Conservation (phyloP, 1,139 yeast species). For the Geotrichum phurueaensis region DNA sequence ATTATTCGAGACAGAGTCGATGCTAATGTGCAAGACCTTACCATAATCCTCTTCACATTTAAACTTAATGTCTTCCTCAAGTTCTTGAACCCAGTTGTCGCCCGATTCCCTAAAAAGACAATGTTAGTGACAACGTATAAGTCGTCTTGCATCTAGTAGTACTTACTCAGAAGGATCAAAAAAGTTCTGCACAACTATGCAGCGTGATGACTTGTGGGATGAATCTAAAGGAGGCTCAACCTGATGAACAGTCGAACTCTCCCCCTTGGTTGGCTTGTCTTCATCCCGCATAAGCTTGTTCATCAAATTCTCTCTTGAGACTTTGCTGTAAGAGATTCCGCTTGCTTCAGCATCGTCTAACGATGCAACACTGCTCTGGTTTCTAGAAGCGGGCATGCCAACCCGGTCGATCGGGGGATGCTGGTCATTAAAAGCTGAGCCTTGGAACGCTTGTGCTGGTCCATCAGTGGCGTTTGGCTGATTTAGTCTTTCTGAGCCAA, state of each 20-base stretch:
- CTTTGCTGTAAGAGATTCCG: conserved; percentile 28
- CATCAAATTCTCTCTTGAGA: conserved; percentile 33
- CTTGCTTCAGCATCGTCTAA: conserved; percentile 30
- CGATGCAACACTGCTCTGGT: conserved; percentile 19
- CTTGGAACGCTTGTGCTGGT: conserved; percentile 17
- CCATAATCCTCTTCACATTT: conserved; percentile 40
- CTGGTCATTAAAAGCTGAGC: conserved; percentile 18
- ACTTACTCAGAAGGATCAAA: conserved; percentile 35
- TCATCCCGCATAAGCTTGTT: conserved; percentile 35
- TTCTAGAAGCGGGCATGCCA: conserved; percentile 15
- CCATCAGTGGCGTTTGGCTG: conserved; percentile 6
- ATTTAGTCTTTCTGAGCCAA: conserved; percentile 28
- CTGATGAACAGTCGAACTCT: background rate
- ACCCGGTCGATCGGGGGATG: conserved; percentile 14
- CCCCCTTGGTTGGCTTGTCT: conserved; percentile 19
- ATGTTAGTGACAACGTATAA: conserved; percentile 2
- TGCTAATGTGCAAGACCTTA: conserved; percentile 32
- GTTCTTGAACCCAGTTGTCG: conserved; percentile 34
- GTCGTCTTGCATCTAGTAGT: no score
- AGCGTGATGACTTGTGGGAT: conserved; percentile 27
- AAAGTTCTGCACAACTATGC: conserved; percentile 35
- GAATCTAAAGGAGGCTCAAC: conserved; percentile 8
- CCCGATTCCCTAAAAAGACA: conserved; percentile 32
- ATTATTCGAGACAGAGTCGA: conserved; percentile 29
- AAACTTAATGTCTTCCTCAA: conserved; percentile 36